Evolutionary conservation across 306 rosid genomes (phyloP), one percentile per base, ranked within the genome.

Genomic region (Cucurbita argyrosperma): DNA sequence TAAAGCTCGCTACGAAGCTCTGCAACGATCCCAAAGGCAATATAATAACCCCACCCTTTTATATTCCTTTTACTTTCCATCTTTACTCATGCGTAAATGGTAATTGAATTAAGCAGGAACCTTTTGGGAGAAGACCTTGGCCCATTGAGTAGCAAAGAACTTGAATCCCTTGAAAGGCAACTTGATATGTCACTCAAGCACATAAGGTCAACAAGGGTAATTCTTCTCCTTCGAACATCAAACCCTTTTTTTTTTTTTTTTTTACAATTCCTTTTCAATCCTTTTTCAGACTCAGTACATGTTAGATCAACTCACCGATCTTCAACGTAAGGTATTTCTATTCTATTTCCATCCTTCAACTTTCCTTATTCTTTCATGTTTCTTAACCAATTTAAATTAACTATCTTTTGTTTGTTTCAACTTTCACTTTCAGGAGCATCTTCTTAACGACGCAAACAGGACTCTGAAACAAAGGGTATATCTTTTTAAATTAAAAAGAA

Each of bases 51-150:
- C 70, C 70, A 40, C n/a, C 70, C n/a, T 56, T n/a, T 40, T 16
- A 35, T 12, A 19, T 52, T 26, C 16, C 42, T 56, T n/a, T 56
- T 16, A 35, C 18, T 39, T 64, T 16, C 16, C 42, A 11, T 10
- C 52, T 64, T 64, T 63, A 63, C 14, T 39, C 4, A 16, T 39
- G 39, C 13, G 1, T 63, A 30, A 30, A 30, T 30, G 71, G 51
- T 73, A 12, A 53, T 4, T 45, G 61, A 42, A 54, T 18, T 64
- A 4, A 67, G 58, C 49, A 94, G 97, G 87, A 89, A 94, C 82
- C 90, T 94, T 50, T 80, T 91, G 88, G 99, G 99, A 69, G 99
- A 94, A 87, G 99, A 94, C 72, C 97, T 94, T 77, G 97, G 96
- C 38, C 88, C 90, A 63, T 81, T 94, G 65, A 88, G 59, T 85